A percentile compares a stretch with the other conserved stretches of the same genome.
Evolutionary conservation across 805 yeast species (phyloP).

Genomic region (Hanseniaspora clermontiae): DNA sequence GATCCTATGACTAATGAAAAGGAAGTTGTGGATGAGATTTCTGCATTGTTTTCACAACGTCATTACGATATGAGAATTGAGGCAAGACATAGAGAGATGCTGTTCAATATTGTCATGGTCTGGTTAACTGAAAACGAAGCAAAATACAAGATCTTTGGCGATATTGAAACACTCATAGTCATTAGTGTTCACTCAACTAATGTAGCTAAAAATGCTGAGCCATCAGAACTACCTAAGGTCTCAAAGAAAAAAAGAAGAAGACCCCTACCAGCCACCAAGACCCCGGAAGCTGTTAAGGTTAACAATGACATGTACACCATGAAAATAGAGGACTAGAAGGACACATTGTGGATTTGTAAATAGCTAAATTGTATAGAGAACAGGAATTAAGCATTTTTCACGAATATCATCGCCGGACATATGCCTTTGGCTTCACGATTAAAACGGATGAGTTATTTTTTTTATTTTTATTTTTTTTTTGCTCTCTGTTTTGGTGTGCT

Average conservation of each 20-base stretch:
- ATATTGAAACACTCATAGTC: neutral
- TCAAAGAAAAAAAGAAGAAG: neutral
- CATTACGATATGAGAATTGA: neutral
- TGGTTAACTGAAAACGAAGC: neutral
- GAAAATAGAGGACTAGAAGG: slow-evolving; percentile 3
- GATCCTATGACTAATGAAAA: neutral
- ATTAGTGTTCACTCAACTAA: neutral
- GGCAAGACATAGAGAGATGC: neutral
- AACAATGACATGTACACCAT: neutral
- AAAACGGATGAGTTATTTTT: too few species aligned
- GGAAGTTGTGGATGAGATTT: neutral
- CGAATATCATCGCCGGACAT: too few species aligned
- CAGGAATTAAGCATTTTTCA: neutral
- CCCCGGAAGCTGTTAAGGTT: neutral
- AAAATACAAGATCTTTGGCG: slow-evolving; percentile 1
- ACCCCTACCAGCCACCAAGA: neutral
- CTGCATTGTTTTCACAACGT: neutral
- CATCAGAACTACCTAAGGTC: neutral
- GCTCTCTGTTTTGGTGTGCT: too few species aligned
- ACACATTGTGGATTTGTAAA: neutral
- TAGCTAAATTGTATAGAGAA: neutral
- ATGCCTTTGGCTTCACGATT: too few species aligned
- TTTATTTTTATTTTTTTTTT: neutral
- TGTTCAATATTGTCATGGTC: neutral
- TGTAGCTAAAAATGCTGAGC: neutral